Evolutionary conservation across 1,139 yeast species (phyloP), one percentile per base, ranked within the genome.

Genomic region (Debaryomyces singareniensis): DNA sequence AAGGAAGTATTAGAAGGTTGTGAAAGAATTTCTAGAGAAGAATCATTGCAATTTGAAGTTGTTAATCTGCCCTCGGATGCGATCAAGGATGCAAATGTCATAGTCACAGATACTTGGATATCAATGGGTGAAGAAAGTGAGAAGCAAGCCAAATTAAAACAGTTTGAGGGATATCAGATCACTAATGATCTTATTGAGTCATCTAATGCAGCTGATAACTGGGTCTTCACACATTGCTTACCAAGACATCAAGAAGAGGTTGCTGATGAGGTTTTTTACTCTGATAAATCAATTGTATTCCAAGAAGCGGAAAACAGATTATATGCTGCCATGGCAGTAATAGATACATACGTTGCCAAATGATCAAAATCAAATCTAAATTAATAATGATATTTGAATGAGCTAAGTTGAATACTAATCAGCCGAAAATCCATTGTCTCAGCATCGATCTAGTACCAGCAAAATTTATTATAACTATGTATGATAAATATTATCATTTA

Each of bases 81-180:
- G 1, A 75, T 86, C 34, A 65, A 68, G 31, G 66, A 69, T 39
- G 87, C 98, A 3, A 75, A 89, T 49, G 67, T 91, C 24, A 56
- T 91, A 14, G 98, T 91, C 29, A 91, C 98, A n/a, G 98, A 91
- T 47, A 91, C 98, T 4, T 91, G 95, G 79, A 78, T 91, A 22
- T 89, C 97, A 1, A 91, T 91, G 98, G 98, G 98, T 36, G 91
- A 91, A 63, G 98, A 91, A 55, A 60, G 71, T 5, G 91, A 89
- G 54, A 83, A 77, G 43, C 66, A 55, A 27, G 64, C 68, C 35
- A 84, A 89, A 40, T 63, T 91, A 45, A 67, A 78, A 50, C 91
- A 86, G 58, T 91, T 91, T 53, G 70, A 66, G 5, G 95, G 95
- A 2, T 91, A 78, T 66, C 96, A 86, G 59, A 80, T 91, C 38